Percentiles rank a stretch among this genome's conserved stretches.
Evolutionary conservation across 129 eudicot genomes (phyloP).

Genomic region (Chrysanthemum seticuspe): DNA sequence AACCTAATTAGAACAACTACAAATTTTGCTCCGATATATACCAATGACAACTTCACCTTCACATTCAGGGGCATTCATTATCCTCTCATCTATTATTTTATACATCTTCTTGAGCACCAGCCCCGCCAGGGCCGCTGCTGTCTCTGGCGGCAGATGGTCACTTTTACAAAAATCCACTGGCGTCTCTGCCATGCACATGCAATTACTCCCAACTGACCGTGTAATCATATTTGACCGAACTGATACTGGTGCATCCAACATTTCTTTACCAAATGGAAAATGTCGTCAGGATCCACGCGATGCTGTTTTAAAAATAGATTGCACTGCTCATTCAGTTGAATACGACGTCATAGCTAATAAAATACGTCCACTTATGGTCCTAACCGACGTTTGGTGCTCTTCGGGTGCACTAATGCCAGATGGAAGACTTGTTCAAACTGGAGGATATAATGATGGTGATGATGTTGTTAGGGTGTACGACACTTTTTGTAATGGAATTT

Average conservation of each 20-base stretch:
- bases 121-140: neutral
- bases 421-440: no score
- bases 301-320: constrained; percentile 37
- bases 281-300: constrained; percentile 57
- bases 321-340: constrained; percentile 80
- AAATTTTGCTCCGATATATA: neutral
- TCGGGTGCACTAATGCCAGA: constrained; percentile 53
- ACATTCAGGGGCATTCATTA: neutral
- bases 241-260: constrained; percentile 70
- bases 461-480: no score
- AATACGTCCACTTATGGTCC: constrained; percentile 62
- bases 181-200: constrained; percentile 95
- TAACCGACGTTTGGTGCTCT: constrained; percentile 82
- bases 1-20: neutral
- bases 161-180: constrained; percentile 52
- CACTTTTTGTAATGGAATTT: no score
- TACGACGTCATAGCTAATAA: constrained; percentile 54
- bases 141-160: constrained; percentile 57
- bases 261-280: constrained; percentile 50
- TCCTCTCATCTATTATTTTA: constrained; percentile 20
- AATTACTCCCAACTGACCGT: constrained; percentile 63
- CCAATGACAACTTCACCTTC: constrained; percentile 23
- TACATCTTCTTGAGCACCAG: constrained; percentile 8
- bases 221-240: constrained; percentile 82
- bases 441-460: no score